Evolutionary conservation across 2,329 filamentous ascomycete genomes (phyloP).

Genomic region (Sordariomycetes sp.): DNA sequence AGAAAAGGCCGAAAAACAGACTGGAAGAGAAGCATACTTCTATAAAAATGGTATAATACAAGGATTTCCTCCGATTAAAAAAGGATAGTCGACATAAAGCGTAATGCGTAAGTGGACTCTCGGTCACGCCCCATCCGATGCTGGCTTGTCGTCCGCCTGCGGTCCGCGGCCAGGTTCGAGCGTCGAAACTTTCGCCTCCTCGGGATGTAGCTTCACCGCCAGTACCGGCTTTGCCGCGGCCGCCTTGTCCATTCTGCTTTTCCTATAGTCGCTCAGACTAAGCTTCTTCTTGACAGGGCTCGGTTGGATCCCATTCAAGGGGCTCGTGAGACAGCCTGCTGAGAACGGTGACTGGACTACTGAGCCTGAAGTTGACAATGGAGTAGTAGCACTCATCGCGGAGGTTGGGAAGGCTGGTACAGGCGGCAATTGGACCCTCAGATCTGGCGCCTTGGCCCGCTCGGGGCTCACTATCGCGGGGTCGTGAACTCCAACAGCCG

Average conservation of each 20-base stretch:
- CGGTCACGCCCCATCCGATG: neutral
- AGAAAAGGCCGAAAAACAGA: neutral
- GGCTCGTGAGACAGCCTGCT: conserved; percentile 21
- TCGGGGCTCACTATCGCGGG: neutral
- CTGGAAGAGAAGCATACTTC: neutral
- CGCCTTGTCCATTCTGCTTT: conserved; percentile 37
- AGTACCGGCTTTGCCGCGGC: conserved; percentile 18
- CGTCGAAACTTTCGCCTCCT: conserved; percentile 3
- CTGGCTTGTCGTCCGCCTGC: neutral
- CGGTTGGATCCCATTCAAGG: conserved; percentile 34
- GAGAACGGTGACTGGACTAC: conserved; percentile 37
- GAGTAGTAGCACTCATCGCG: conserved; percentile 23
- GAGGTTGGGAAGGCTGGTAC: conserved; percentile 33
- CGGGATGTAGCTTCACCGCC: conserved; percentile 7
- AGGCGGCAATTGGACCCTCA: conserved; percentile 43
- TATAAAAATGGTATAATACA: conserved; percentile 4
- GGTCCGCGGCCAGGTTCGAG: neutral
- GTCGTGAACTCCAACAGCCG: neutral
- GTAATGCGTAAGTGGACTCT: neutral
- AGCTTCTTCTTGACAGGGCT: conserved; percentile 56
- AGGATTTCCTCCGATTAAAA: neutral
- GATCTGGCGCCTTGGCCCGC: conserved; percentile 25
- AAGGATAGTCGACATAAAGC: neutral
- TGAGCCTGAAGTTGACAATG: conserved; percentile 27
- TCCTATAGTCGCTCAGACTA: conserved; percentile 52